Conservation (phyloP, 1,284 basidiomycete genomes). For the Trichosporon sp. region DNA sequence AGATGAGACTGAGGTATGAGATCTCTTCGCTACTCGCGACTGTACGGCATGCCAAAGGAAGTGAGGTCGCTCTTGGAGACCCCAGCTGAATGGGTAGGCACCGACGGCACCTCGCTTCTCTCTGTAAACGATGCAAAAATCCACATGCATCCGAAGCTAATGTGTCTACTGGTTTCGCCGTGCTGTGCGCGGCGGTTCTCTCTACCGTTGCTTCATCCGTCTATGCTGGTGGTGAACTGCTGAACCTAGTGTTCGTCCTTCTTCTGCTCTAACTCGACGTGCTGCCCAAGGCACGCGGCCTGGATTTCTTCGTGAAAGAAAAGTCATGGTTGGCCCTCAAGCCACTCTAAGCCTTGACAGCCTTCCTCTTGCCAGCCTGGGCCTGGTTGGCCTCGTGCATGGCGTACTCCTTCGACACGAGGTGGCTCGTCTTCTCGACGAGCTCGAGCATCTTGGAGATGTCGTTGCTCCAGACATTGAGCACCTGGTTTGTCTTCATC, state of each 20-base stretch:
- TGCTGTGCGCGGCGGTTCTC: not conserved
- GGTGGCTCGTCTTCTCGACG: constrained; percentile 53
- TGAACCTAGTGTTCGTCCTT: not conserved
- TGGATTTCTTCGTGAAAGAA: no score
- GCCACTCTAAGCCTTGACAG: constrained; percentile 22
- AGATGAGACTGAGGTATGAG: no score
- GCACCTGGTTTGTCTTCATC: constrained; percentile 72
- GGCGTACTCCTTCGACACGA: constrained; percentile 51
- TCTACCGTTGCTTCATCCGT: not conserved
- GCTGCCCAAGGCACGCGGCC: no score
- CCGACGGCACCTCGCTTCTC: not conserved
- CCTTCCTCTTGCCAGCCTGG: constrained; percentile 2
- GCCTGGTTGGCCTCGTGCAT: constrained; percentile 44
- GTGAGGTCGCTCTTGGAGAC: no score
- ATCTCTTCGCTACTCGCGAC: no score
- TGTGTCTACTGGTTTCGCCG: not conserved
- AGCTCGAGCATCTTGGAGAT: constrained; percentile 69
- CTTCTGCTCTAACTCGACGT: no score
- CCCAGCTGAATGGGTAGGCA: no score
- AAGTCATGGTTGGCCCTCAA: no score
- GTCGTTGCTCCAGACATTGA: constrained; percentile 96
- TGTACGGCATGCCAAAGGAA: no score
- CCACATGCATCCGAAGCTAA: constrained; percentile 1
- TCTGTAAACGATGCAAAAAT: constrained; percentile 7
- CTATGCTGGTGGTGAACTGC: not conserved